Evolutionary conservation across 768 basidiomycete species (phyloP).

Genomic region (Leucogyrophana mollusca): DNA sequence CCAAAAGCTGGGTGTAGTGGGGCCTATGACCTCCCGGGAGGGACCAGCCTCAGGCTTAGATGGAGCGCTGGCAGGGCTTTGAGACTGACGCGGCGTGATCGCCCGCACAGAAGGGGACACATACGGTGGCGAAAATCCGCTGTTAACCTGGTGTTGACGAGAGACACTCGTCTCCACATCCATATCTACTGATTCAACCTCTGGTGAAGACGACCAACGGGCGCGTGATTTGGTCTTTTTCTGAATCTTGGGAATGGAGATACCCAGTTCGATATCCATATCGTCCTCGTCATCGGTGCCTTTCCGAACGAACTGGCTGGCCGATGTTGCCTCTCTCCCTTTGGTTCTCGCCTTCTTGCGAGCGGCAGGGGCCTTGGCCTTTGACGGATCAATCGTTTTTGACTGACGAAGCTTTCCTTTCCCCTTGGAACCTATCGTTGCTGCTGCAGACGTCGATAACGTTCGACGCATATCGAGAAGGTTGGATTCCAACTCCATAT

Average conservation of each 20-base stretch:
- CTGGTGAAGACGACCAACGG: constrained; percentile 14
- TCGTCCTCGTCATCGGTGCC: constrained; percentile 56
- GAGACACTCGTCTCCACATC: no score
- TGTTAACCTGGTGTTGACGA: no score
- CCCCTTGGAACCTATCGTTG: constrained; percentile 29
- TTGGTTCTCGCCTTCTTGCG: constrained; percentile 25
- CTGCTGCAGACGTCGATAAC: constrained; percentile 41
- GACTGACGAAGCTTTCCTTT: constrained; percentile 44
- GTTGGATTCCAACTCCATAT: constrained; percentile 64
- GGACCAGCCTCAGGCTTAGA: constrained; percentile 4
- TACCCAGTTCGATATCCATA: constrained; percentile 50
- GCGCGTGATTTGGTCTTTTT: constrained; percentile 7
- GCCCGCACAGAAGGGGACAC: neutral
- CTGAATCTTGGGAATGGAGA: constrained; percentile 15
- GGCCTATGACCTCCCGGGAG: constrained; percentile 13
- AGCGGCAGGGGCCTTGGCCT: constrained; percentile 13
- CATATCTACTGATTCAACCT: neutral
- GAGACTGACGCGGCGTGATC: constrained; percentile 4
- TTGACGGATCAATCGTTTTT: constrained; percentile 37
- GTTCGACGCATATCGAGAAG: constrained; percentile 49
- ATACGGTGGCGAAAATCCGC: no score
- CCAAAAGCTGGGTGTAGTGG: constrained; percentile 6
- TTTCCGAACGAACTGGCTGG: constrained; percentile 43
- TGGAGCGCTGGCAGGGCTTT: no score
- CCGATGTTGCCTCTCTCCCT: constrained; percentile 22